phyloP scores from a whole-genome alignment of 768 basidiomycete species.

The Kwoniella newhampshirensis region DNA sequence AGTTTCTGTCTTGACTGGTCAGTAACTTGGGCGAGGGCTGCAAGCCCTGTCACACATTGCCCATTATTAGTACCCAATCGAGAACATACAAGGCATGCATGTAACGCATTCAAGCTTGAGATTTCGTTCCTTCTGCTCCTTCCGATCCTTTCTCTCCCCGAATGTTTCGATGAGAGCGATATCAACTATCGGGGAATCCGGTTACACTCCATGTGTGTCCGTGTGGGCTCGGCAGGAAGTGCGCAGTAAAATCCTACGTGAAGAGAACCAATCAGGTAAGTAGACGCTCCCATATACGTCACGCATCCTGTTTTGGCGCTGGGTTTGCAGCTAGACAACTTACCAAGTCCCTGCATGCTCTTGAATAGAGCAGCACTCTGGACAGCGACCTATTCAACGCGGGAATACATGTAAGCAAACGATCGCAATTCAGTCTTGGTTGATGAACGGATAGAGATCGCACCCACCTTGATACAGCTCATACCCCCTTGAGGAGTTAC shows the following conservation, averaged over 20 bases:
- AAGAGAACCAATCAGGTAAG: neutral
- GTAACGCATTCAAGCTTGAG: too few species aligned
- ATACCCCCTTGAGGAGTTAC: slow-evolving; percentile 34
- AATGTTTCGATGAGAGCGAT: too few species aligned
- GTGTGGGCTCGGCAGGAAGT: slow-evolving; percentile 43
- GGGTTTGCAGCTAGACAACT: neutral
- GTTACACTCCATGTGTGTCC: slow-evolving; percentile 50
- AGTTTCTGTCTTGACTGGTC: too few species aligned
- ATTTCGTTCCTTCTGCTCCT: too few species aligned
- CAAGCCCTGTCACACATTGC: too few species aligned
- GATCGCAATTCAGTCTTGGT: too few species aligned
- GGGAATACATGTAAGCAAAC: neutral
- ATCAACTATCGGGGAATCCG: slow-evolving; percentile 32
- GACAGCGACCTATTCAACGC: slow-evolving; percentile 33
- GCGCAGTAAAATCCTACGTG: slow-evolving; percentile 48
- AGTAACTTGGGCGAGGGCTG: too few species aligned
- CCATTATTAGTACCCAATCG: too few species aligned
- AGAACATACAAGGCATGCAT: too few species aligned
- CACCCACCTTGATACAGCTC: slow-evolving; percentile 49
- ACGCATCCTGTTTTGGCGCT: neutral
- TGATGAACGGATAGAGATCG: too few species aligned
- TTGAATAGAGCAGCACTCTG: slow-evolving; percentile 45
- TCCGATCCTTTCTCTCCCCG: too few species aligned
- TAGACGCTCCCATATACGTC: neutral
- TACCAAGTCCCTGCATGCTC: slow-evolving; percentile 49